These are phyloP conservation scores for Quercus lobata DNA, from an alignment of 331 rosid species.

Conservation along the genomic window DNA sequence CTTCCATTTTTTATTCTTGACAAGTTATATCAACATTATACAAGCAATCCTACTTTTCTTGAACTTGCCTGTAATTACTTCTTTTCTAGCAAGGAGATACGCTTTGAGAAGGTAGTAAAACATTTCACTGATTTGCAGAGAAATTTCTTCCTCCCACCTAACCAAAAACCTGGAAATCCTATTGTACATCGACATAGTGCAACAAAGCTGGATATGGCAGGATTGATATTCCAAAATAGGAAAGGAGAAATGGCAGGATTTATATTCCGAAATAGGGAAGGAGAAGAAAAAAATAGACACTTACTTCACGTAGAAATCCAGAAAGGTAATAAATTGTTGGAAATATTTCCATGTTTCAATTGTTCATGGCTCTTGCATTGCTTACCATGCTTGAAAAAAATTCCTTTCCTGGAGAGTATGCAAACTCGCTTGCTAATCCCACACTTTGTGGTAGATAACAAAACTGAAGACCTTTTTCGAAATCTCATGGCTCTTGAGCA, in stretches of 20 bases:
- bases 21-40: neutral
- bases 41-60: neutral
- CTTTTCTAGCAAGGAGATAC: neutral
- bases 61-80: slow-evolving; percentile 19
- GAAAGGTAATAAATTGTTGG: neutral
- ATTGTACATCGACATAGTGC: neutral
- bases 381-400: slow-evolving; percentile 13
- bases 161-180: rapidly evolving
- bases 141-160: neutral
- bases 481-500: slow-evolving; percentile 24
- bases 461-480: slow-evolving; percentile 11
- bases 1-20: slow-evolving; percentile 22
- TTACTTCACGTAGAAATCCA: neutral
- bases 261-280: neutral
- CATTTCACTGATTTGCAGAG: slow-evolving; percentile 23
- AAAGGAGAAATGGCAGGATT: neutral
- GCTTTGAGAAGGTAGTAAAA: neutral
- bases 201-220: slow-evolving; percentile 5
- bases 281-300: too few relatives aligned
- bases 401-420: neutral
- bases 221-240: too few relatives aligned
- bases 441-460: neutral
- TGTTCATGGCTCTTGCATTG: neutral
- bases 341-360: neutral
- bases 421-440: neutral